A percentile compares a stretch with the other conserved stretches of the same genome.
Evolutionary conservation across 345 rosid species (phyloP).

Genomic region (Theobroma cacao): DNA sequence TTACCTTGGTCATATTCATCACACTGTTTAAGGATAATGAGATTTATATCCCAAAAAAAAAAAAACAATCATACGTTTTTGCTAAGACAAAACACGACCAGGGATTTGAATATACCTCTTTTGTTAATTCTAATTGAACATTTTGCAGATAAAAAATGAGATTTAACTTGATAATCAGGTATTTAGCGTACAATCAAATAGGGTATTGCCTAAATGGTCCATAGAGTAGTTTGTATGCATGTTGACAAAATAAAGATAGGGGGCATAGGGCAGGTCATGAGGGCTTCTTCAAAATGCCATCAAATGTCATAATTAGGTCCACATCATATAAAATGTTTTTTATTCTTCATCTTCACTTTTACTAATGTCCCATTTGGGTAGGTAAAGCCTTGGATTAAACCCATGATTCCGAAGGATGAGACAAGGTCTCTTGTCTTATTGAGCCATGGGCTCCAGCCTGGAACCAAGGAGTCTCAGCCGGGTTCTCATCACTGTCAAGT

Average conservation of each 20-base stretch:
- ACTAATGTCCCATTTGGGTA: neutral
- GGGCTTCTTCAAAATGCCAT: neutral
- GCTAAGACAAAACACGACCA: no score
- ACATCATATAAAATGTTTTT: neutral
- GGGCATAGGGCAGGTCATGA: neutral
- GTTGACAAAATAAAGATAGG: neutral
- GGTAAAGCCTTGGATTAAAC: constrained; percentile 22
- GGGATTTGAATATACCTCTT: no score
- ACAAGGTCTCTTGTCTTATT: constrained; percentile 14
- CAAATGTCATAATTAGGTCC: constrained; percentile 7
- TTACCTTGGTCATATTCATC: neutral
- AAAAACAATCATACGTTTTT: no score
- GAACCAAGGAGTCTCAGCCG: neutral
- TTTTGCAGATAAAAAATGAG: neutral
- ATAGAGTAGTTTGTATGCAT: neutral
- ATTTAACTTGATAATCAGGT: neutral
- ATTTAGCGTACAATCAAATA: neutral
- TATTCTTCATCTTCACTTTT: neutral
- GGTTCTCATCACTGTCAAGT: neutral
- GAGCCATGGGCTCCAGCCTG: constrained; percentile 14
- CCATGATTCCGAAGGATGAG: constrained; percentile 9
- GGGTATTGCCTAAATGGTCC: neutral
- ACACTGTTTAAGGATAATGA: neutral
- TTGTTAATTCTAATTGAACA: no score
- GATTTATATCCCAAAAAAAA: neutral